Evolutionary conservation across 2,329 filamentous ascomycete genomes (phyloP).

Genomic region (Sarocladiaceae sp.): DNA sequence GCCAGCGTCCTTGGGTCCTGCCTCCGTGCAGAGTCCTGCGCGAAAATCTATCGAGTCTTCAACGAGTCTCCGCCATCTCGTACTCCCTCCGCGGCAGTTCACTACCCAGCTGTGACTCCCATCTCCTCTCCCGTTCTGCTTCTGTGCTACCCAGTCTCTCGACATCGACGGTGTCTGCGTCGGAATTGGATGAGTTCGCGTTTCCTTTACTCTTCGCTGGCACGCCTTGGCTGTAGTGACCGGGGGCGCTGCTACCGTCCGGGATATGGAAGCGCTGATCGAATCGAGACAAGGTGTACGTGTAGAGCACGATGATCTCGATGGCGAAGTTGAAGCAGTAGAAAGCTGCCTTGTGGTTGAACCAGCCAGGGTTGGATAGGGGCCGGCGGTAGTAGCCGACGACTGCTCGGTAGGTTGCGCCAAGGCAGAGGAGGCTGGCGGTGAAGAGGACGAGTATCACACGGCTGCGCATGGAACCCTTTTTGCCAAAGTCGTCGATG

Average conservation of each 20-base stretch:
- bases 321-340: conserved; percentile 76
- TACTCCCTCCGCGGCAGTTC: conserved; percentile 15
- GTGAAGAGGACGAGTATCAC: conserved; percentile 58
- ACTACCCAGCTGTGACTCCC: conserved; percentile 17
- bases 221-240: conserved; percentile 37
- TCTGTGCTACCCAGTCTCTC: neutral
- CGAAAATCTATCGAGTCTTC: too few species aligned
- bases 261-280: conserved; percentile 75
- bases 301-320: conserved; percentile 65
- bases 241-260: conserved; percentile 59
- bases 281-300: conserved; percentile 64
- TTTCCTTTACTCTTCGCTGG: neutral
- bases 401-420: conserved; percentile 65
- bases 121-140: conserved; percentile 15
- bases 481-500: conserved; percentile 48
- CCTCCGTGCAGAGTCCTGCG: too few species aligned
- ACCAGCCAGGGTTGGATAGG: conserved; percentile 58
- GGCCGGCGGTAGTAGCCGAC: conserved; percentile 50
- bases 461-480: conserved; percentile 63
- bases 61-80: neutral
- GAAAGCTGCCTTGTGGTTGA: conserved; percentile 66
- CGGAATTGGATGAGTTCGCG: neutral
- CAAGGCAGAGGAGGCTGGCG: conserved; percentile 57
- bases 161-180: neutral
- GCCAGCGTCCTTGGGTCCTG: too few species aligned